Evolutionary conservation across 345 rosid genomes (phyloP).

Genomic region (Triadica sebifera): DNA sequence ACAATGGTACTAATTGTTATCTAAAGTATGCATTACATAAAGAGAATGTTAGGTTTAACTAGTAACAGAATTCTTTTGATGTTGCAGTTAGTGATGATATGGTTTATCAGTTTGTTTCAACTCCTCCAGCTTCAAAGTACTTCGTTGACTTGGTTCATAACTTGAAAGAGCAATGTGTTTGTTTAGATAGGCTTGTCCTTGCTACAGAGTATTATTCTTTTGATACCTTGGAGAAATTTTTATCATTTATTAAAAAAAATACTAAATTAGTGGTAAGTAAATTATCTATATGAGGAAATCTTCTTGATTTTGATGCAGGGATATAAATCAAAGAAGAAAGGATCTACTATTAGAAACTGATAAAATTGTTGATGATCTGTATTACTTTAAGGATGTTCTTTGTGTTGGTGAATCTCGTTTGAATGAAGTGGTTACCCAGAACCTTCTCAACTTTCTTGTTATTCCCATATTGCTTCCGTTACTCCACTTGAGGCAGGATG

Average conservation of each 20-base stretch:
- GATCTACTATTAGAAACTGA: conserved; percentile 46
- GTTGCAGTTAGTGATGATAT: conserved; percentile 61
- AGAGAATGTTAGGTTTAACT: conserved; percentile 17
- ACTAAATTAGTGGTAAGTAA: neutral
- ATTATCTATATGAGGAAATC: conserved; percentile 6
- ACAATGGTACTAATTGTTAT: conserved; percentile 41
- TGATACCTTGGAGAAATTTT: conserved; percentile 11
- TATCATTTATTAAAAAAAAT: conserved; percentile 5
- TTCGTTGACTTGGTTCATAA: conserved; percentile 53
- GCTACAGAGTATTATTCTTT: conserved; percentile 38
- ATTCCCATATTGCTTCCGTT: conserved; percentile 50
- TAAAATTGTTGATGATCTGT: conserved; percentile 58
- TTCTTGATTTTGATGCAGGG: conserved; percentile 40
- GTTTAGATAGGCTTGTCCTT: conserved; percentile 46
- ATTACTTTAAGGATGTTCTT: conserved; percentile 63
- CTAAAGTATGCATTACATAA: neutral
- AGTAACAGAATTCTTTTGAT: conserved; percentile 25
- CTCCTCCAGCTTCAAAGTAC: conserved; percentile 55
- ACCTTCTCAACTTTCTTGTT: conserved; percentile 48
- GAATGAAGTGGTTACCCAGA: conserved; percentile 42
- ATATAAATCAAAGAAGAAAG: conserved; percentile 29
- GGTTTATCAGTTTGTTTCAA: conserved; percentile 51
- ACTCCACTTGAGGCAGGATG: conserved; percentile 36
- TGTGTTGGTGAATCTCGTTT: conserved; percentile 46
- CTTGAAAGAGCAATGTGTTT: conserved; percentile 47